Evolutionary conservation across 1,139 yeast species (phyloP).

Genomic region (Scheffersomyces titani): DNA sequence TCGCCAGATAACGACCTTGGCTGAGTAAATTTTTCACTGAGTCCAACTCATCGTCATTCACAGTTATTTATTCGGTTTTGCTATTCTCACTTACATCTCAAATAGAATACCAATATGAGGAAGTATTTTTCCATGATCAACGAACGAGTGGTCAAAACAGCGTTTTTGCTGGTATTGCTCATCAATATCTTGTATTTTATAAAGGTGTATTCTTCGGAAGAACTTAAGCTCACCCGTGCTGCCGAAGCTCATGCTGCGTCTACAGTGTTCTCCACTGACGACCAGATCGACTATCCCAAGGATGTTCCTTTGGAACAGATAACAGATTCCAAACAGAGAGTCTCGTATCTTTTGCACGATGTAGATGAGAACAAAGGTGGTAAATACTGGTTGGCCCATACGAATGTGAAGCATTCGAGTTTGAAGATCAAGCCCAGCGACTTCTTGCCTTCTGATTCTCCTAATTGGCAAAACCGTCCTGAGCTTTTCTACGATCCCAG

Average conservation of each 20-base stretch:
- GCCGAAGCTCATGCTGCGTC: slow-evolving; percentile 21
- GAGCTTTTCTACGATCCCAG: slow-evolving; percentile 27
- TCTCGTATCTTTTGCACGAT: slow-evolving; percentile 22
- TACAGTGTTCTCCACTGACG: slow-evolving; percentile 23
- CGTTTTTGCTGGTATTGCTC: slow-evolving; percentile 22
- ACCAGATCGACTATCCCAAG: slow-evolving; percentile 16
- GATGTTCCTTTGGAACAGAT: slow-evolving; percentile 19
- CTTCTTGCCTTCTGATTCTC: slow-evolving; percentile 13
- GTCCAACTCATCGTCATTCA: not conserved
- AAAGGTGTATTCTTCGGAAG: slow-evolving; percentile 20
- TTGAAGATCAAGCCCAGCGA: slow-evolving; percentile 21
- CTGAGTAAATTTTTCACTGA: not conserved
- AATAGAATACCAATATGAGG: not conserved
- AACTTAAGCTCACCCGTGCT: slow-evolving; percentile 18
- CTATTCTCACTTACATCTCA: not conserved
- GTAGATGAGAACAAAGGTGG: slow-evolving; percentile 22
- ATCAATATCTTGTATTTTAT: slow-evolving; percentile 25
- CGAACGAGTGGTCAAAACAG: slow-evolving; percentile 13
- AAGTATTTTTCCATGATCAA: slow-evolving; percentile 14
- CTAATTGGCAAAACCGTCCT: slow-evolving; percentile 15
- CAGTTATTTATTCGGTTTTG: not conserved
- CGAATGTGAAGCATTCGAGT: slow-evolving; percentile 22
- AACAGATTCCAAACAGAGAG: slow-evolving; percentile 19
- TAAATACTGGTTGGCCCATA: slow-evolving; percentile 30
- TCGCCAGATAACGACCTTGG: not conserved